A percentile compares a stretch with the other conserved stretches of the same genome.
These are phyloP conservation scores for Simmondsia chinensis DNA, from an alignment of 148 eudicot species.

Conservation along the genomic window DNA sequence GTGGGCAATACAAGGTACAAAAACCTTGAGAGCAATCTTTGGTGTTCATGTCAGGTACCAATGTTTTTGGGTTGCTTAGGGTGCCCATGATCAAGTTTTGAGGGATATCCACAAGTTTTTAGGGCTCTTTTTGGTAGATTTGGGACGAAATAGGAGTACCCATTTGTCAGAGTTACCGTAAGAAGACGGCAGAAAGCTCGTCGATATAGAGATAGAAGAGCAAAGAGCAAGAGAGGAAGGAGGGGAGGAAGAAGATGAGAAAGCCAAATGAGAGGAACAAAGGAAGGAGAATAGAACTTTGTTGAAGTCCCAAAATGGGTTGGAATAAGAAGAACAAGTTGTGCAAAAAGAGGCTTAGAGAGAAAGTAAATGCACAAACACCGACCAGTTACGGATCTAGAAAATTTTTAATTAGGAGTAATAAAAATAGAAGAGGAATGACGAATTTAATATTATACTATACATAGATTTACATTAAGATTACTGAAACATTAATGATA, in stretches of 20 bases:
- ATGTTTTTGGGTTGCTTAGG: constrained; percentile 38
- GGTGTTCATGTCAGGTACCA: constrained; percentile 47
- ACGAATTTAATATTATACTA: no score
- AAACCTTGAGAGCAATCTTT: constrained; percentile 62
- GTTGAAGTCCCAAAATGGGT: neutral
- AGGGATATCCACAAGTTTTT: neutral
- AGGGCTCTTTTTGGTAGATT: neutral
- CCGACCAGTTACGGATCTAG: neutral
- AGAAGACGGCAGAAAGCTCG: no score
- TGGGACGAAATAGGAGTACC: neutral
- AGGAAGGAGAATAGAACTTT: neutral
- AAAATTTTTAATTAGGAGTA: neutral
- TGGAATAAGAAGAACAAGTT: neutral
- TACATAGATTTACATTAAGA: no score
- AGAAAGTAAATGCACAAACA: constrained; percentile 2
- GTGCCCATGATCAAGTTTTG: constrained; percentile 20
- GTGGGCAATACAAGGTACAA: constrained; percentile 63
- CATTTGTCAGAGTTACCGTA: neutral
- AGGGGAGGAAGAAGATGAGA: neutral
- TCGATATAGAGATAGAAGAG: no score
- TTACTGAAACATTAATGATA: no score
- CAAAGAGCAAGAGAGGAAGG: neutral
- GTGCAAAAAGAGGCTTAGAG: constrained; percentile 1
- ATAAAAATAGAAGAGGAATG: no score
- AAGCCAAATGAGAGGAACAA: neutral